A percentile compares a stretch with the other conserved stretches of the same genome.
phyloP scores from a whole-genome alignment of 768 basidiomycete genomes.

The Jaapia argillacea region DNA sequence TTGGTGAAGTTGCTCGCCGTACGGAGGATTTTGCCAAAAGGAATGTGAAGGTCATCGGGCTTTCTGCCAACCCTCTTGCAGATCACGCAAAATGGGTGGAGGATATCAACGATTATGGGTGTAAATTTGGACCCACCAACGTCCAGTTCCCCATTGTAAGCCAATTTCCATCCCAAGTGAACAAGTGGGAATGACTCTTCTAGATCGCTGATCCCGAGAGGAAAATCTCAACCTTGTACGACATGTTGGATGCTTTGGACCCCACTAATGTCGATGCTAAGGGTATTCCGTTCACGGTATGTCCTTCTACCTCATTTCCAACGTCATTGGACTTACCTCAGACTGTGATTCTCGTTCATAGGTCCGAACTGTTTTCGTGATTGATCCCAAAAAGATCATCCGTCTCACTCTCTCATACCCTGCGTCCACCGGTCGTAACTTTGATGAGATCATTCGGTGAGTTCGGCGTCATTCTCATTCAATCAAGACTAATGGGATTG shows the following conservation, averaged over 20 bases:
- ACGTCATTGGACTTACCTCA: background rate
- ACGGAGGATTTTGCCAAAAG: constrained; percentile 77
- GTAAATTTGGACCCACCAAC: constrained; percentile 56
- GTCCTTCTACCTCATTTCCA: constrained; percentile 1
- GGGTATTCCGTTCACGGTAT: constrained; percentile 88
- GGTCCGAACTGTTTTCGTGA: constrained; percentile 95
- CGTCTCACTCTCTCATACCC: constrained; percentile 88
- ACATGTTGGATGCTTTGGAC: constrained; percentile 96
- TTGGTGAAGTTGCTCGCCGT: constrained; percentile 90
- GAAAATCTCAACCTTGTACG: constrained; percentile 77
- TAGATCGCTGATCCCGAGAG: constrained; percentile 91
- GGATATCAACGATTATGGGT: constrained; percentile 80
- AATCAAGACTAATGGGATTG: background rate
- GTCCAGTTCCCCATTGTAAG: constrained; percentile 89
- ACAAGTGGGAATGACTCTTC: background rate
- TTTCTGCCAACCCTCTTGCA: constrained; percentile 83
- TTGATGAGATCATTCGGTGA: constrained; percentile 58
- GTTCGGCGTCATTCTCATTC: background rate
- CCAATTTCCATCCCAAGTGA: constrained; percentile 3
- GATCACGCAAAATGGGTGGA: constrained; percentile 84
- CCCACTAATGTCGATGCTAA: constrained; percentile 79
- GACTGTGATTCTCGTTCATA: constrained; percentile 15
- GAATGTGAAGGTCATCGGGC: constrained; percentile 87
- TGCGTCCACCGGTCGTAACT: constrained; percentile 92
- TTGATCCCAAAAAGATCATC: constrained; percentile 95